These are phyloP conservation scores for Talaromyces sp. DNA, from an alignment of 2,329 filamentous ascomycete species.

Conservation along the genomic window DNA sequence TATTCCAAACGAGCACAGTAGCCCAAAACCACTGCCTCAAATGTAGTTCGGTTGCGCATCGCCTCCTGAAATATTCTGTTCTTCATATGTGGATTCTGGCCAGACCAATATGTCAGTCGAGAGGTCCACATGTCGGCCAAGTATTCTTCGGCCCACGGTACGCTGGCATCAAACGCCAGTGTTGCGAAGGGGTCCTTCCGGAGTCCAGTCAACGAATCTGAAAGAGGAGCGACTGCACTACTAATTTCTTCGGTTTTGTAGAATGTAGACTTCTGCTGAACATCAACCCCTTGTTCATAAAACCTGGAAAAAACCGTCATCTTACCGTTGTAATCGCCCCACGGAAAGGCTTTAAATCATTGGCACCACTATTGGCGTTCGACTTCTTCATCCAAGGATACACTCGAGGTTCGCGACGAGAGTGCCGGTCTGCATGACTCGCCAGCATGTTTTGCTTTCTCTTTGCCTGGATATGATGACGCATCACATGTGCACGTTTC, in stretches of 20 bases:
- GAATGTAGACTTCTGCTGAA: neutral
- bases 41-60: constrained; percentile 34
- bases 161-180: constrained; percentile 24
- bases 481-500: constrained; percentile 45
- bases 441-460: constrained; percentile 32
- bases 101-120: constrained; percentile 42
- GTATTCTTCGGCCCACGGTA: constrained; percentile 26
- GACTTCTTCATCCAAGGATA: constrained; percentile 28
- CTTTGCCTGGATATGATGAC: constrained; percentile 44
- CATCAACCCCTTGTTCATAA: neutral
- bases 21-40: constrained; percentile 36
- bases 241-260: neutral
- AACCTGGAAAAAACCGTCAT: neutral
- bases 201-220: constrained; percentile 26
- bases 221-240: neutral
- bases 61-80: constrained; percentile 34
- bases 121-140: constrained; percentile 36
- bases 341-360: constrained; percentile 4
- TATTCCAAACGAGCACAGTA: constrained; percentile 39
- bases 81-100: constrained; percentile 39
- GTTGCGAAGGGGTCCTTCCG: constrained; percentile 34
- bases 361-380: neutral
- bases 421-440: constrained; percentile 19
- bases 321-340: neutral
- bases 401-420: constrained; percentile 20